Percentiles rank a stretch among this genome's conserved stretches.
Conservation (phyloP, 352 stramenopile species). For the Aphanomyces invadans region DNA sequence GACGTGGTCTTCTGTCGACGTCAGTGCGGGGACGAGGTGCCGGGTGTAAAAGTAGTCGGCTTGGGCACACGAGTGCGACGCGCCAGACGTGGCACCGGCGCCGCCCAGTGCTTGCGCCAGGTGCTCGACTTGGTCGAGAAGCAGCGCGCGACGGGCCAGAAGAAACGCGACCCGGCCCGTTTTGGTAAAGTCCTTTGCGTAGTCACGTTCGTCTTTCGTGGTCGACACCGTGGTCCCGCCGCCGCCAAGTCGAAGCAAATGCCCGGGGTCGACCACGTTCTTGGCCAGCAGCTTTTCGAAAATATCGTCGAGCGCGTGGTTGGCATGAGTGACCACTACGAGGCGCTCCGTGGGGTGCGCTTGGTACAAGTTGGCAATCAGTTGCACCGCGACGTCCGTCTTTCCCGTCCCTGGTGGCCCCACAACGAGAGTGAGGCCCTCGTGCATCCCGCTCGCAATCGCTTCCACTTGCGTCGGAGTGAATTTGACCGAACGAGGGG, state of each 20-base stretch:
- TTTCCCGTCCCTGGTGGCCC: conserved; percentile 92
- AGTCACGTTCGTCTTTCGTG: neutral
- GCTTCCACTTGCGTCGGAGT: conserved; percentile 88
- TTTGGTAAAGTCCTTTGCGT: conserved; percentile 84
- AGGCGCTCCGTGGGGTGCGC: conserved; percentile 81
- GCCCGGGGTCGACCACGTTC: conserved; percentile 62
- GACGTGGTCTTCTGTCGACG: neutral
- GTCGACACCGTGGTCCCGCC: conserved; percentile 50
- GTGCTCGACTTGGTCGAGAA: conserved; percentile 90
- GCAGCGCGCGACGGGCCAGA: conserved; percentile 48
- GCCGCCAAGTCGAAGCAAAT: conserved; percentile 88
- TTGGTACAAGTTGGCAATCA: conserved; percentile 91
- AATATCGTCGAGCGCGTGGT: conserved; percentile 93
- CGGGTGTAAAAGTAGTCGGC: conserved; percentile 88
- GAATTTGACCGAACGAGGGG: conserved; percentile 85
- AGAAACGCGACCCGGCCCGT: conserved; percentile 86
- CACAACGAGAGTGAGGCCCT: conserved; percentile 92
- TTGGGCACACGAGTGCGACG: conserved; percentile 95
- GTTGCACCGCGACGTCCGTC: conserved; percentile 92
- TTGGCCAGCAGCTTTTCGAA: conserved; percentile 88
- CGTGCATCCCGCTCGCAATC: conserved; percentile 87
- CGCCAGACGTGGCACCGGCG: conserved; percentile 35
- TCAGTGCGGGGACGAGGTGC: neutral
- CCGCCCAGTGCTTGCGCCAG: conserved; percentile 86
- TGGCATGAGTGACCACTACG: conserved; percentile 92